These are phyloP conservation scores for Didymella keratinophila DNA, from an alignment of 2,329 filamentous ascomycete genomes.

Conservation along the genomic window DNA sequence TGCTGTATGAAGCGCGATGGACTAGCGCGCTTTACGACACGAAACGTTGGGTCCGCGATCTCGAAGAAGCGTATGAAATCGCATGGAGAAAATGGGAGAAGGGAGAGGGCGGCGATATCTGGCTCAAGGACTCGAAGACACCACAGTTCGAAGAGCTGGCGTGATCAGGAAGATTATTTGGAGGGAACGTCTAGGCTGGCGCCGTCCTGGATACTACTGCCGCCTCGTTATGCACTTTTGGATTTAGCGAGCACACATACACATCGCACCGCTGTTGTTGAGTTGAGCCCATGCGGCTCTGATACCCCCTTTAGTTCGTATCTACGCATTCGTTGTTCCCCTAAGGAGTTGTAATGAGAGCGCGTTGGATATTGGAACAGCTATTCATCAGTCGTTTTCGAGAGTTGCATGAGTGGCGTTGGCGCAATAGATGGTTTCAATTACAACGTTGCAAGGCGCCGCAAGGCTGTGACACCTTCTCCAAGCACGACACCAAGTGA, in stretches of 20 bases:
- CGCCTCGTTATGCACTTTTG: slow-evolving; percentile 4
- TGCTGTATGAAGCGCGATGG: slow-evolving; percentile 87
- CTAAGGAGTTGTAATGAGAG: slow-evolving; percentile 14
- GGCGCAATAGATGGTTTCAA: neutral
- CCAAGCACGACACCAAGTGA: too few relatives aligned
- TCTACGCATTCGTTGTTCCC: slow-evolving; percentile 11
- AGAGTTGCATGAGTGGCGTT: slow-evolving; percentile 5
- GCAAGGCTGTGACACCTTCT: too few relatives aligned
- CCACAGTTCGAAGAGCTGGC: slow-evolving; percentile 7
- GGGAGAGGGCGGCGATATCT: slow-evolving; percentile 91
- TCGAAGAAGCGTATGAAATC: slow-evolving; percentile 87
- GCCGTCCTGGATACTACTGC: slow-evolving; percentile 14
- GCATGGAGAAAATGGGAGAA: slow-evolving; percentile 89
- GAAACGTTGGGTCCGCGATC: slow-evolving; percentile 84
- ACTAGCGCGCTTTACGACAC: slow-evolving; percentile 91
- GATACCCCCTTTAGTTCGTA: slow-evolving; percentile 19
- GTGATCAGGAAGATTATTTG: neutral
- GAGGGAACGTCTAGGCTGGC: neutral
- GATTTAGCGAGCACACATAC: slow-evolving; percentile 26
- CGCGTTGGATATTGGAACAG: neutral
- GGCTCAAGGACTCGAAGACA: slow-evolving; percentile 59
- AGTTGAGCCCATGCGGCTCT: slow-evolving; percentile 15
- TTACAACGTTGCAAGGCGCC: neutral
- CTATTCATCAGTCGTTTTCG: slow-evolving; percentile 1
- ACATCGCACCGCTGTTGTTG: slow-evolving; percentile 14